A percentile compares a stretch with the other conserved stretches of the same genome.
Evolutionary conservation across 2,329 filamentous ascomycete species (phyloP).

Genomic region (Hypoxylon sp.): DNA sequence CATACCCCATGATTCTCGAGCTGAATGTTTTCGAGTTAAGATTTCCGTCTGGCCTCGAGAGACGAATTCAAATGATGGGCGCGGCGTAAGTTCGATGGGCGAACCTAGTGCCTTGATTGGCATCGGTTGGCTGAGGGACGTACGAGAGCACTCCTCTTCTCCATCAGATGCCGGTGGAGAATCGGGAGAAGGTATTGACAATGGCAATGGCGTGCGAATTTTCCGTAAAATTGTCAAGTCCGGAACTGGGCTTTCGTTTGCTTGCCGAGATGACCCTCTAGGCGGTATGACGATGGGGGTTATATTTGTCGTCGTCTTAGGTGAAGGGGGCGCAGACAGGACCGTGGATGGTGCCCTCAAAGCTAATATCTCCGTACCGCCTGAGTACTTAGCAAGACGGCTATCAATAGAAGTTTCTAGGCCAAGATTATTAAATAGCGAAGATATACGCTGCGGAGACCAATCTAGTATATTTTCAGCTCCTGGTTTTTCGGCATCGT

Average conservation of each 20-base stretch:
- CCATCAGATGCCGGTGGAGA: constrained; percentile 43
- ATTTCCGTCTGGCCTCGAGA: constrained; percentile 2
- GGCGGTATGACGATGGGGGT: constrained; percentile 1
- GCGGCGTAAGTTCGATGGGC: constrained; percentile 27
- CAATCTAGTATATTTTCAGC: constrained; percentile 46
- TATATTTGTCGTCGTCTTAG: constrained; percentile 20
- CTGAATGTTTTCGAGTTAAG: constrained; percentile 5
- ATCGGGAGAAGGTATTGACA: constrained; percentile 25
- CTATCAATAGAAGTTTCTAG: constrained; percentile 40
- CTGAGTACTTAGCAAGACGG: constrained; percentile 10
- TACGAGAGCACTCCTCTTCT: constrained; percentile 31
- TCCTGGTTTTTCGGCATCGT: constrained; percentile 2
- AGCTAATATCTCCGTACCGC: constrained; percentile 29
- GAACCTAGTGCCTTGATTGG: constrained; percentile 36
- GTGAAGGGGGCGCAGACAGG: constrained; percentile 32
- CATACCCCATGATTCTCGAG: constrained; percentile 48
- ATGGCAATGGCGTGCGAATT: constrained; percentile 25
- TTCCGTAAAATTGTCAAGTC: constrained; percentile 36
- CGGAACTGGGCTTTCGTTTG: constrained; percentile 19
- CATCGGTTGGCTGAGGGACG: constrained; percentile 31
- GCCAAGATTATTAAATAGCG: constrained; percentile 48
- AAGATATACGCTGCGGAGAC: constrained; percentile 49
- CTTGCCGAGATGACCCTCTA: constrained; percentile 6
- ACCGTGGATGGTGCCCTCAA: constrained; percentile 44
- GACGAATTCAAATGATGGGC: constrained; percentile 20